phyloP scores from a whole-genome alignment of 305 asterid species.

The Fraxinus sp. region DNA sequence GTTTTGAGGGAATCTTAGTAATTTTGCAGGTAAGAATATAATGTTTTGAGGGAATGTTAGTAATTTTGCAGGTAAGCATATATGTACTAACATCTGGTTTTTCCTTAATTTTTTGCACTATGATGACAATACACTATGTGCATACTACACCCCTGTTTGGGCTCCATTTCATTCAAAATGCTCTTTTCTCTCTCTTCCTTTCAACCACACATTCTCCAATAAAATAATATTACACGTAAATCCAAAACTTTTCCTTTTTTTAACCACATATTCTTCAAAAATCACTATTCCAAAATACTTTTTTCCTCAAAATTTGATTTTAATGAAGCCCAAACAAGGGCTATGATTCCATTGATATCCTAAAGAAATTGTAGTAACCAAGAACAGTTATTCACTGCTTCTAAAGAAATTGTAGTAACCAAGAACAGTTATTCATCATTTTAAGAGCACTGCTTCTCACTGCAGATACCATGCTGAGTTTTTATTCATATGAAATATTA shows the following conservation, averaged over 20 bases:
- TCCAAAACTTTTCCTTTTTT: not conserved
- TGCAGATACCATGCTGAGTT: not conserved
- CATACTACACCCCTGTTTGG: not conserved
- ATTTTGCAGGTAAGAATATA: not conserved
- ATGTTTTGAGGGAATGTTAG: not conserved
- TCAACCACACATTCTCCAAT: not conserved
- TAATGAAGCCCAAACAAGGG: not conserved
- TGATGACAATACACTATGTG: not conserved
- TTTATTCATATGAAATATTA: slow-evolving; percentile 13
- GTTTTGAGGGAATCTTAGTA: not conserved
- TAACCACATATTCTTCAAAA: not conserved
- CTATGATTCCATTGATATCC: slow-evolving; percentile 10
- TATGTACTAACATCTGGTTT: not conserved
- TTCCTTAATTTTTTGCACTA: not conserved
- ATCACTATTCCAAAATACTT: not conserved
- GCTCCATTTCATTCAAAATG: not conserved
- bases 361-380: not conserved
- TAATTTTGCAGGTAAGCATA: not conserved
- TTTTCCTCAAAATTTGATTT: not conserved
- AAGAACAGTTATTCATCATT: not conserved
- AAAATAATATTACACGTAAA: not conserved
- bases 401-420: not conserved
- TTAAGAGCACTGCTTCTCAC: not conserved
- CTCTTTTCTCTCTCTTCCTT: not conserved
- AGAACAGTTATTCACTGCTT: not conserved